Percentiles rank a stretch among this genome's conserved stretches.
phyloP scores from a whole-genome alignment of 148 eudicot species.

The Polygonum aviculare region DNA sequence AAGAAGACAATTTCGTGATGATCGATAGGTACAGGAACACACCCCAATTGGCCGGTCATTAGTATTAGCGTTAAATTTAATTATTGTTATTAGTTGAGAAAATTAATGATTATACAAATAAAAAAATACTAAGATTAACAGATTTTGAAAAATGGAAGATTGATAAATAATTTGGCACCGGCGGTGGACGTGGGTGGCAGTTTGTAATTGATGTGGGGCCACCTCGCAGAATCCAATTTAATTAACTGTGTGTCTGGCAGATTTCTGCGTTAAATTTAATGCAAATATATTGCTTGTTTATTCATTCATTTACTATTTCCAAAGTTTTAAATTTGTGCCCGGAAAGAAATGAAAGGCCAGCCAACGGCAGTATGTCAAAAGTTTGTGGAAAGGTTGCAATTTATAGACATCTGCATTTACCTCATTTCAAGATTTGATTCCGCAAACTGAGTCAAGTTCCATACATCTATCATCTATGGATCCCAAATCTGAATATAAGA shows the following conservation, averaged over 20 bases:
- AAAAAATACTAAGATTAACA: background rate
- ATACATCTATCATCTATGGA: too few relatives aligned
- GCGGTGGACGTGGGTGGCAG: slow-evolving; percentile 6
- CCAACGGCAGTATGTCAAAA: background rate
- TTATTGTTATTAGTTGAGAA: background rate
- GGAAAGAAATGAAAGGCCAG: background rate
- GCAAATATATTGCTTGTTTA: background rate
- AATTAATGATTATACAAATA: background rate
- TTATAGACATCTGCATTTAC: background rate
- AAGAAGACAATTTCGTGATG: background rate
- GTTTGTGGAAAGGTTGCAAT: background rate
- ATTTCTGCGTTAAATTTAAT: background rate
- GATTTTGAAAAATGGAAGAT: background rate
- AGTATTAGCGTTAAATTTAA: background rate
- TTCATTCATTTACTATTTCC: background rate
- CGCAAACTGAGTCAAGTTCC: too few relatives aligned
- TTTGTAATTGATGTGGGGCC: background rate
- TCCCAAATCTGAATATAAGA: too few relatives aligned
- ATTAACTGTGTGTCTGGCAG: background rate
- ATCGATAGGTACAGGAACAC: background rate
- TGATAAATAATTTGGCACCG: slow-evolving; percentile 3
- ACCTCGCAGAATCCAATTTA: background rate
- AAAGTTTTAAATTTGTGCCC: background rate
- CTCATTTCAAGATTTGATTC: too few relatives aligned
- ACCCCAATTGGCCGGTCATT: background rate